These are phyloP conservation scores for Lunularia cruciata DNA, from an alignment of 225 moss, liverwort and hornwort species.

Conservation along the genomic window DNA sequence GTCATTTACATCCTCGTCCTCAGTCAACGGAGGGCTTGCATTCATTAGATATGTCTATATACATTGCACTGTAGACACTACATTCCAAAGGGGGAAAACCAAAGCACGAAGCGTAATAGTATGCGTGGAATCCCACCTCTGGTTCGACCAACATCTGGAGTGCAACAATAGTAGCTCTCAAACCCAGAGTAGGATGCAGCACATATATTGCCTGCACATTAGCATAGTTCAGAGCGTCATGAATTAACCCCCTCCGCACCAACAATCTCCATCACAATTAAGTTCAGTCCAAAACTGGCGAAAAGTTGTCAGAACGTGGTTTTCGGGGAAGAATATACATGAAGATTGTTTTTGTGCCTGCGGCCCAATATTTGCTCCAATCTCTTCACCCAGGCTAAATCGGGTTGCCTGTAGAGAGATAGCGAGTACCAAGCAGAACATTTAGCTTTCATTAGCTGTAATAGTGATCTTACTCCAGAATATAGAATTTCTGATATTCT, in stretches of 20 bases:
- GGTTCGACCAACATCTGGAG: constrained; percentile 88
- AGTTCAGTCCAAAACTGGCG: background rate
- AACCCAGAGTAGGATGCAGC: constrained; percentile 67
- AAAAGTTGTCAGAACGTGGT: background rate
- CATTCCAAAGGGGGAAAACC: background rate
- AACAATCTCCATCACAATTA: background rate
- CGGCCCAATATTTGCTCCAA: constrained; percentile 96
- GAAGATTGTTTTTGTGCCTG: constrained; percentile 91
- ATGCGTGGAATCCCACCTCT: too few relatives aligned
- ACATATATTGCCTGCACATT: constrained; percentile 83
- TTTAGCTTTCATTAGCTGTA: too few relatives aligned
- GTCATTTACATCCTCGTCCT: too few relatives aligned
- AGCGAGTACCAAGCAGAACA: too few relatives aligned
- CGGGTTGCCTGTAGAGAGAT: constrained; percentile 68
- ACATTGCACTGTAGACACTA: too few relatives aligned
- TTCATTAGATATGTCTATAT: too few relatives aligned
- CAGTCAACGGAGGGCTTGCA: too few relatives aligned
- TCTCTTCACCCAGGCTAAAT: constrained; percentile 93
- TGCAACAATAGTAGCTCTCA: constrained; percentile 71
- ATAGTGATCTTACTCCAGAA: too few relatives aligned
- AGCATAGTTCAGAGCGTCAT: background rate
- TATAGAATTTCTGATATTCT: too few relatives aligned
- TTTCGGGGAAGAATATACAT: constrained; percentile 51
- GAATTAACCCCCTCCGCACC: background rate
- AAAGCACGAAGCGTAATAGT: background rate